Base-by-base conservation (phyloP, 176 grass and related monocot genomes). In the Triticum dicoccoides region DNA sequence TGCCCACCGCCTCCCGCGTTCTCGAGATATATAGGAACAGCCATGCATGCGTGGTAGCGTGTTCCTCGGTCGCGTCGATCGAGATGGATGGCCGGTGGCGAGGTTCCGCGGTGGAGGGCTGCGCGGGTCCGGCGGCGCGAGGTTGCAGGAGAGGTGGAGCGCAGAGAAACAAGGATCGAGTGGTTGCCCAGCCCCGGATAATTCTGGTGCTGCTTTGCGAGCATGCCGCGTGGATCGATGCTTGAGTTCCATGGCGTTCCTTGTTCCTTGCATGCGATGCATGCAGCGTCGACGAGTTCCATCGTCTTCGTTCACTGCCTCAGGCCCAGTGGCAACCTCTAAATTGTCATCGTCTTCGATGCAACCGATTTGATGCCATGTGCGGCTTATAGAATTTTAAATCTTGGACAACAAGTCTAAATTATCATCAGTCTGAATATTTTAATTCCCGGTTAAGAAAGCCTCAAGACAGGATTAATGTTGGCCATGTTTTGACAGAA, bases 21-120 rank as follows among this genome's bases (percentile, higher is more conserved):
- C 21, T 30, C 44, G 80, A 39, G 85, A 33, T 88, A 61, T 88
- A 85, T 83, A 29, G 58, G 37, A 25, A n/a, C 0, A 3, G 30
- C 49, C 56, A 23, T 81, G 77, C 34, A 73, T 23, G 11, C 71
- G 13, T 74, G 63, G 71, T 39, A 34, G 69, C 32, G 59, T 30
- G 73, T 76, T 52, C 73, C 77, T 8, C 52, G 52, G 52, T 56
- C 42, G 54, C 10, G 8, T 17, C 24, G 18, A 32, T 1, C 52
- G 27, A 44, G 24, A 81, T 23, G 51, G 63, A 9, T 63, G 72
- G 79, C 30, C 63, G 61, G 44, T 81, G 59, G 79, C 33, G 20
- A 37, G 20, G 35, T 39, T 11, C 12, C 69, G 14, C 14, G n/a
- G 44, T 76, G 73, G 73, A 75, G 42, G 82, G 83, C 15, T 30